These are phyloP conservation scores for Neonectria hederae DNA, from an alignment of 2,329 filamentous ascomycete genomes.

Conservation along the genomic window DNA sequence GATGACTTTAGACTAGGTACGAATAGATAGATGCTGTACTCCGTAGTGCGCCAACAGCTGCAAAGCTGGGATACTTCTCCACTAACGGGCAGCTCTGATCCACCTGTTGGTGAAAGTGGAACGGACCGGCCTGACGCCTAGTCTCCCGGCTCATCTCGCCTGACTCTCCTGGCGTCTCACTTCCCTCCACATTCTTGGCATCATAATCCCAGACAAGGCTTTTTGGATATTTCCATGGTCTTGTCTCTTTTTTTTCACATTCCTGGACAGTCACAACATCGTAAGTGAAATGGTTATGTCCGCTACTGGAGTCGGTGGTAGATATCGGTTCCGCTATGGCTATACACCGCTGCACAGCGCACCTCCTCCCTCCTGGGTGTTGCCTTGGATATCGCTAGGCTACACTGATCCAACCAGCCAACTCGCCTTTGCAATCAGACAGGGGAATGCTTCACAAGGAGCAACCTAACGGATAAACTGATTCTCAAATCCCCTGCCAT, in stretches of 20 bases:
- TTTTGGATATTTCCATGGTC: not conserved
- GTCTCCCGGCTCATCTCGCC: slow-evolving; percentile 20
- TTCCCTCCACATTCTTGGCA: slow-evolving; percentile 11
- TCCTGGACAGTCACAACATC: not conserved
- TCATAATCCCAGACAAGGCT: slow-evolving; percentile 8
- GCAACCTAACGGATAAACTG: not conserved
- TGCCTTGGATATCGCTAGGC: not conserved
- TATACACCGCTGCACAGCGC: slow-evolving; percentile 2
- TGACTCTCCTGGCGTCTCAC: slow-evolving; percentile 13
- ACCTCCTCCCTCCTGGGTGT: not conserved
- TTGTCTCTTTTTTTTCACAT: slow-evolving; percentile 1
- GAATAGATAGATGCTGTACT: too few species aligned
- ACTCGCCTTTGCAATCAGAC: not conserved
- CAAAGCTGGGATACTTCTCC: too few species aligned
- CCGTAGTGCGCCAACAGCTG: too few species aligned
- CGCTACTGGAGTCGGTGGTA: not conserved
- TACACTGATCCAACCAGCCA: not conserved
- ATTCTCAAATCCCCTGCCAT: not conserved
- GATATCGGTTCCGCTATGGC: not conserved
- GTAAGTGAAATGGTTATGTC: not conserved
- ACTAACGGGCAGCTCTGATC: too few species aligned
- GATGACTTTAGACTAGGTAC: too few species aligned
- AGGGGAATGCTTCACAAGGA: not conserved
- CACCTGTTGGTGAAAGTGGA: not conserved
- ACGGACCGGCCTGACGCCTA: not conserved